These are phyloP conservation scores for Coniella lustricola DNA, from an alignment of 2,329 filamentous ascomycete genomes.

Conservation along the genomic window DNA sequence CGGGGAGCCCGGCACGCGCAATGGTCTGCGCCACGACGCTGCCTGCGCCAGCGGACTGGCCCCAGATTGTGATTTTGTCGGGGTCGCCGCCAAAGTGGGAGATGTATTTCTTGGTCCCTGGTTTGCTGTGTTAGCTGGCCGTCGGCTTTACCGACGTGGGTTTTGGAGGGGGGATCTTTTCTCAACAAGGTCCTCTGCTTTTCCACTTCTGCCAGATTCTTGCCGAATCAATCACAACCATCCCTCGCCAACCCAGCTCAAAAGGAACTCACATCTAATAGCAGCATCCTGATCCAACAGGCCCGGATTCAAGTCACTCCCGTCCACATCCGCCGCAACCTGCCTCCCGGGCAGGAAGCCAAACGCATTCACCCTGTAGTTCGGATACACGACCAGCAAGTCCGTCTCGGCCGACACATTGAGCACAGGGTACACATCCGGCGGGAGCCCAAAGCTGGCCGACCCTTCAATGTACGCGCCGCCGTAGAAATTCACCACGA, in stretches of 20 bases:
- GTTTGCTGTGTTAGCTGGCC: background rate
- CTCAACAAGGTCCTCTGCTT: too few relatives aligned
- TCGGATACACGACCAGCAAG: conserved; percentile 37
- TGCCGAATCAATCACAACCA: too few relatives aligned
- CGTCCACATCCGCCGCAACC: conserved; percentile 32
- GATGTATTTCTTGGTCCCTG: conserved; percentile 37
- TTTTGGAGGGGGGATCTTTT: too few relatives aligned
- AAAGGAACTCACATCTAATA: conserved; percentile 30
- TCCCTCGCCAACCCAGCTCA: too few relatives aligned
- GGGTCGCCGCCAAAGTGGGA: conserved; percentile 42
- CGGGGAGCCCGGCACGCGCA: conserved; percentile 23
- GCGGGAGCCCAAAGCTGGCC: conserved; percentile 48
- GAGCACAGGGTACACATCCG: conserved; percentile 49
- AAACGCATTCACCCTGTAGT: conserved; percentile 52
- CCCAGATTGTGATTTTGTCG: conserved; percentile 42
- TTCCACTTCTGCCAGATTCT: too few relatives aligned
- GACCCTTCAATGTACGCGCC: conserved; percentile 54
- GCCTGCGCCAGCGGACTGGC: conserved; percentile 49
- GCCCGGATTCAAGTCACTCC: conserved; percentile 43
- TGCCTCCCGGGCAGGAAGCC: conserved; percentile 45
- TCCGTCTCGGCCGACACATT: conserved; percentile 46
- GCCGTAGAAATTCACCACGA: conserved; percentile 54
- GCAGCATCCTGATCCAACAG: conserved; percentile 44
- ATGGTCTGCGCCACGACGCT: conserved; percentile 46
- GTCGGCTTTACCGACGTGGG: background rate